Percentiles rank a stretch among this genome's conserved stretches.
phyloP scores from a whole-genome alignment of 2,329 filamentous ascomycete species.

The Colletotrichum tofieldiae region DNA sequence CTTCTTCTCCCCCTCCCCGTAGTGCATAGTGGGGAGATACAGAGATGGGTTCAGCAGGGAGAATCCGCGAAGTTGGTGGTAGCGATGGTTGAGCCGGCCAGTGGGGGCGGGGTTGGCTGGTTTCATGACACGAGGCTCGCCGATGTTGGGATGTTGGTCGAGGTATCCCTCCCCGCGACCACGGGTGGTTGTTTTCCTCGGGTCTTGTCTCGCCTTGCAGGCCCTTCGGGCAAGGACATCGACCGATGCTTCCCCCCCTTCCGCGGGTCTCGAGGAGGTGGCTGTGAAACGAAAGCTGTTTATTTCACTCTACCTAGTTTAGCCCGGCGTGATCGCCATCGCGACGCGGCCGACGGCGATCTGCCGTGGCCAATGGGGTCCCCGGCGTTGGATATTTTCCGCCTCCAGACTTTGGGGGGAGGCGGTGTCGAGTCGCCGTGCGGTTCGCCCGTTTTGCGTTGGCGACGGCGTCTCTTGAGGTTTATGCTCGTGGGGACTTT shows the following conservation, averaged over 20 bases:
- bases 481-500: background rate
- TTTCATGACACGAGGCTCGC: slow-evolving; percentile 35
- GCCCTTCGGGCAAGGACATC: background rate
- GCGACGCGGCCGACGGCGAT: slow-evolving; percentile 24
- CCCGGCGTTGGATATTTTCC: background rate
- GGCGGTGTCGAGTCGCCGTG: background rate
- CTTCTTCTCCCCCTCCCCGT: background rate
- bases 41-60: slow-evolving; percentile 4
- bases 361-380: slow-evolving; percentile 24
- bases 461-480: background rate
- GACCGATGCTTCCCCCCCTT: background rate
- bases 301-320: slow-evolving; percentile 3
- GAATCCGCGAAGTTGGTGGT: background rate
- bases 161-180: slow-evolving; percentile 1
- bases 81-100: slow-evolving; percentile 13
- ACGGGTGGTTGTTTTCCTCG: background rate
- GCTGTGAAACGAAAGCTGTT: slow-evolving; percentile 23
- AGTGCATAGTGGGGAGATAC: slow-evolving; percentile 8
- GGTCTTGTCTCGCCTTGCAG: background rate
- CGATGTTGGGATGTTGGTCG: slow-evolving; percentile 21
- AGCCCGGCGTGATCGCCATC: slow-evolving; percentile 19
- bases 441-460: background rate
- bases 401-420: background rate
- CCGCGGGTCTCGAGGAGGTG: slow-evolving; percentile 29
- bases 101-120: slow-evolving; percentile 28